Conservation (phyloP, 2,329 filamentous ascomycete species). For the Fusarium nygamai region DNA sequence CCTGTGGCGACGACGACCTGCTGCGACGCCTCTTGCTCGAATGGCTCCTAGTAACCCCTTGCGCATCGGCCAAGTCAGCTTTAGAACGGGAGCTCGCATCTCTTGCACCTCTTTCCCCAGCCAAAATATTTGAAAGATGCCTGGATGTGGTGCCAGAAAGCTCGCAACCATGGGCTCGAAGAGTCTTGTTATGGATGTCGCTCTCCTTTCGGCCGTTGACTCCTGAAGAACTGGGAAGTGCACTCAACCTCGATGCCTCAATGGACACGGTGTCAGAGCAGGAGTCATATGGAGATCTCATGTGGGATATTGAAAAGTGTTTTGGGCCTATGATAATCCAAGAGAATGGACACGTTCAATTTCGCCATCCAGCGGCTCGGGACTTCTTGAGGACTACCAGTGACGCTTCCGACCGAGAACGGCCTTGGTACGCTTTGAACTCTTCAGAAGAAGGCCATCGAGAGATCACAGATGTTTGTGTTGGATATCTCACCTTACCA, state of each 20-base stretch:
- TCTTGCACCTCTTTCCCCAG: not conserved
- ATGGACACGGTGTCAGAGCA: rapidly evolving
- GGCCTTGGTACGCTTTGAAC: not conserved
- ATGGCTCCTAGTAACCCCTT: not conserved
- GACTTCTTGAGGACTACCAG: not conserved
- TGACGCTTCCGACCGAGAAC: rapidly evolving
- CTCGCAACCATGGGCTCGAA: not conserved
- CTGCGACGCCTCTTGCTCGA: rapidly evolving
- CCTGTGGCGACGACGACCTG: not conserved
- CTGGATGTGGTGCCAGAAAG: not conserved
- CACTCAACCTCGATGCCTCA: not conserved
- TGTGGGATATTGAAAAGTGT: not conserved
- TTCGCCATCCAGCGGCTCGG: not conserved
- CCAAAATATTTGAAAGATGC: not conserved
- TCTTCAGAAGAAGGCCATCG: not conserved
- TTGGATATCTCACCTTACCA: not conserved
- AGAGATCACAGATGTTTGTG: not conserved
- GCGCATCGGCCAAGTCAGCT: not conserved
- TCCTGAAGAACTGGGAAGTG: not conserved
- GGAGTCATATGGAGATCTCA: not conserved
- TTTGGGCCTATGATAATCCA: not conserved
- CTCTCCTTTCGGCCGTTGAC: not conserved
- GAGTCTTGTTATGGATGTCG: not conserved
- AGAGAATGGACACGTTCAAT: not conserved
- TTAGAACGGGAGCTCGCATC: not conserved